A percentile compares a stretch with the other conserved stretches of the same genome.
phyloP scores from a whole-genome alignment of 2,329 filamentous ascomycete genomes.

The Trichophyton rubrum region DNA sequence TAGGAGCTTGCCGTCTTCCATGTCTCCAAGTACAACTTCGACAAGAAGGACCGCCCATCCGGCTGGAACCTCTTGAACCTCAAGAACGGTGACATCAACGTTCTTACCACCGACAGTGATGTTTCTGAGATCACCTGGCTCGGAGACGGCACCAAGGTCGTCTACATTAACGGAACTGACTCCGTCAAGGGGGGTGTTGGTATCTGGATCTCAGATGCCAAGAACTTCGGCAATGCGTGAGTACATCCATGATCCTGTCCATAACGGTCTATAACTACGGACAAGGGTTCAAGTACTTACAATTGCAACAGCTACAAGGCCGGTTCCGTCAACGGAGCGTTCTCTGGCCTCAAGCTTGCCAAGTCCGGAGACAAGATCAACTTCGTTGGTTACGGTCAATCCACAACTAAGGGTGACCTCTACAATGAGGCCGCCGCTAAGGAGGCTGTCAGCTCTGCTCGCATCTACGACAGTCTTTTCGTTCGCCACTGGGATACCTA shows the following conservation, averaged over 20 bases:
- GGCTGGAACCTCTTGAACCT: conserved; percentile 61
- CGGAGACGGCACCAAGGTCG: conserved; percentile 47
- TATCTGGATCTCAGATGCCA: conserved; percentile 27
- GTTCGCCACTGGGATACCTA: conserved; percentile 78
- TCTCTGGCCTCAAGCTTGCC: conserved; percentile 29
- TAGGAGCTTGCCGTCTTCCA: conserved; percentile 38
- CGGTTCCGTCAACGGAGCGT: conserved; percentile 26
- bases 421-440: conserved; percentile 52
- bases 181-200: conserved; percentile 29
- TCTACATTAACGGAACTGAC: conserved; percentile 41
- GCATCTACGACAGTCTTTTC: conserved; percentile 62
- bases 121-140: conserved; percentile 68
- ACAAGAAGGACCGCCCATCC: conserved; percentile 48
- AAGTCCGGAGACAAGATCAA: conserved; percentile 35
- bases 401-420: conserved; percentile 55
- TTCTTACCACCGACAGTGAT: conserved; percentile 52
- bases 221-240: conserved; percentile 24
- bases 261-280: background rate
- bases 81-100: conserved; percentile 49
- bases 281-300: conserved; percentile 3
- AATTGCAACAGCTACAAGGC: conserved; percentile 25
- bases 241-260: conserved; percentile 7
- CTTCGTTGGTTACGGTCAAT: conserved; percentile 45
- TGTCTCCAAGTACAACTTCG: conserved; percentile 67
- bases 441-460: conserved; percentile 51